Conservation (phyloP, 306 rosid species). For the Cicer bijugum region DNA sequence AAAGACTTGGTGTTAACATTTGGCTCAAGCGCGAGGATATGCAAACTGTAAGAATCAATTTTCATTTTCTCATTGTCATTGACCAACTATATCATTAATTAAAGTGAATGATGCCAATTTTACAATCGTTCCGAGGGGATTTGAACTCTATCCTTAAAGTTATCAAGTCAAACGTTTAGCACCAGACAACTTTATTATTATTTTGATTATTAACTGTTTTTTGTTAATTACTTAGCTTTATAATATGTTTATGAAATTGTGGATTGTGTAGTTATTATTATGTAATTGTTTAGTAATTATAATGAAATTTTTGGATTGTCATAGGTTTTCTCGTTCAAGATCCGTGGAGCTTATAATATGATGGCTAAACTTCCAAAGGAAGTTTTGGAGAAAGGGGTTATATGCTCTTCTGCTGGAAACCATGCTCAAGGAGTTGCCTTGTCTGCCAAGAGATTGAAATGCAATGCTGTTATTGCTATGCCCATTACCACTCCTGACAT, state of each 20-base stretch:
- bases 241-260: conserved; percentile 19
- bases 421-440: conserved; percentile 99
- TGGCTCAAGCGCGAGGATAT: conserved; percentile 96
- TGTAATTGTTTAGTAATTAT: background rate
- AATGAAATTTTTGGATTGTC: too few relatives aligned
- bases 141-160: too few relatives aligned
- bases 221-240: background rate
- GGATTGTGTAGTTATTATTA: background rate
- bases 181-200: too few relatives aligned
- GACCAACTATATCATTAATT: background rate
- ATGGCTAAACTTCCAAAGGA: conserved; percentile 83
- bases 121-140: too few relatives aligned
- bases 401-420: conserved; percentile 97
- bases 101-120: too few relatives aligned
- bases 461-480: conserved; percentile 86
- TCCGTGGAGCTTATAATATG: conserved; percentile 98
- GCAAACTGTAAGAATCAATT: conserved; percentile 66
- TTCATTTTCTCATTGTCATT: background rate
- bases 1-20: conserved; percentile 64
- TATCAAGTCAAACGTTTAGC: too few relatives aligned
- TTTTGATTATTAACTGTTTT: too few relatives aligned
- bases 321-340: conserved; percentile 92
- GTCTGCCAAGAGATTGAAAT: conserved; percentile 76
- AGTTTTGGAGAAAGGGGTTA: conserved; percentile 76
- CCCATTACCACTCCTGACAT: conserved; percentile 91